Conservation (phyloP, 2,329 filamentous ascomycete species). For the Chaetomiaceae sp. region DNA sequence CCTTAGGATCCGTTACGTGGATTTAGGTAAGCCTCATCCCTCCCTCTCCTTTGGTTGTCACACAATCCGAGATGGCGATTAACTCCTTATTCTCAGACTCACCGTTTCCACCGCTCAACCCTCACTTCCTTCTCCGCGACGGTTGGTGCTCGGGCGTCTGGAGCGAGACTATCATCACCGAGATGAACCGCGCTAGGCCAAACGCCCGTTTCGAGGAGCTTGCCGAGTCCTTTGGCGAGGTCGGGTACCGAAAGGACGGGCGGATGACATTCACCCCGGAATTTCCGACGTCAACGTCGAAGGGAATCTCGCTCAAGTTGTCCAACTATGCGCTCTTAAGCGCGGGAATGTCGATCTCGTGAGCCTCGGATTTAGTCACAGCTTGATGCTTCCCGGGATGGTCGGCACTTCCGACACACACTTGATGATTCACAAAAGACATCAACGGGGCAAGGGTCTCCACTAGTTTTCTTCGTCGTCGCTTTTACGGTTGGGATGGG, state of each 20-base stretch:
- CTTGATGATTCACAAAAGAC: conserved; percentile 1
- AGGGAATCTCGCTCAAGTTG: conserved; percentile 53
- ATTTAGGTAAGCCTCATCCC: conserved; percentile 50
- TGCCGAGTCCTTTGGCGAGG: conserved; percentile 59
- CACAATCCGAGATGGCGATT: not conserved
- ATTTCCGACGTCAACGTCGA: conserved; percentile 47
- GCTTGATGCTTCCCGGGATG: not conserved
- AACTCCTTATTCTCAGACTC: conserved; percentile 49
- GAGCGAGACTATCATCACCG: conserved; percentile 62
- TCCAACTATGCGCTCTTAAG: conserved; percentile 53
- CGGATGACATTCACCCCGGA: conserved; percentile 54
- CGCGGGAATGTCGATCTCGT: conserved; percentile 36
- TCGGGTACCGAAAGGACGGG: conserved; percentile 56
- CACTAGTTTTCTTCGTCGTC: conserved; percentile 5
- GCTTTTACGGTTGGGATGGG: not conserved
- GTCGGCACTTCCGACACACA: not conserved
- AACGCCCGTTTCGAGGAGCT: conserved; percentile 57
- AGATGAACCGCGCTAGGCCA: conserved; percentile 57
- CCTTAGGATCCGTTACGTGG: conserved; percentile 69
- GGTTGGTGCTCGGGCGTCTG: conserved; percentile 65
- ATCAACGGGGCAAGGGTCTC: not conserved
- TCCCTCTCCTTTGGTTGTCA: not conserved
- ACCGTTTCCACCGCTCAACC: conserved; percentile 65
- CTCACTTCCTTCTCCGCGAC: conserved; percentile 62
- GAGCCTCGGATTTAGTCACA: not conserved